These are phyloP conservation scores for Vinca major DNA, from an alignment of 305 asterid species.

Conservation along the genomic window DNA sequence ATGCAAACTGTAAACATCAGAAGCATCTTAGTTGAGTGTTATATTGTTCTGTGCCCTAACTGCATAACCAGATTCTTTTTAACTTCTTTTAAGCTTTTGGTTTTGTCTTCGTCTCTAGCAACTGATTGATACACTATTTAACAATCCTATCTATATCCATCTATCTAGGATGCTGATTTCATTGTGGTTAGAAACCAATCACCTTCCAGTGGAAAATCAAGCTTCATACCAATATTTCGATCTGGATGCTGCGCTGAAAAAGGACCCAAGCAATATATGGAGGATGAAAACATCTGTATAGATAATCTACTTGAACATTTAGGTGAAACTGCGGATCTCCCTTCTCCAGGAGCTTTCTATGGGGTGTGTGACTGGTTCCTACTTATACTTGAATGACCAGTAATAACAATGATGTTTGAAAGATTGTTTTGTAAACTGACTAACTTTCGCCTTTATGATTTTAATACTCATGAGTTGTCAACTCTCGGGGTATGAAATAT, in stretches of 20 bases:
- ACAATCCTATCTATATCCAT: neutral
- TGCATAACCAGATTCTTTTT: neutral
- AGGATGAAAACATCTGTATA: constrained; percentile 77
- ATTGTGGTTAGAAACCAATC: constrained; percentile 30
- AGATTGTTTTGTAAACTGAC: too few species aligned
- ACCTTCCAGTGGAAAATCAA: constrained; percentile 44
- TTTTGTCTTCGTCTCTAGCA: neutral
- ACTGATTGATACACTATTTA: neutral
- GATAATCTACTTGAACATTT: constrained; percentile 61
- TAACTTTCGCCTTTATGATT: neutral
- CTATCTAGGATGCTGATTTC: constrained; percentile 39
- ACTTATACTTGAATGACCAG: neutral
- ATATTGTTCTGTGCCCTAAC: constrained; percentile 1
- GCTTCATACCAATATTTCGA: constrained; percentile 55
- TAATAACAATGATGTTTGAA: neutral
- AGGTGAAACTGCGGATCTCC: constrained; percentile 37
- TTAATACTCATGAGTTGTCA: neutral
- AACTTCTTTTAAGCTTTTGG: neutral
- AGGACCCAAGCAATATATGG: constrained; percentile 92
- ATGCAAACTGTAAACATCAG: neutral
- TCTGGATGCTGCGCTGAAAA: constrained; percentile 91
- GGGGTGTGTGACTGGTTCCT: constrained; percentile 51
- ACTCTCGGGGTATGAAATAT: neutral
- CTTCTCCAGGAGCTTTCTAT: constrained; percentile 71
- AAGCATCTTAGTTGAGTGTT: neutral